phyloP scores from a whole-genome alignment of 306 rosid genomes.

The Fragaria vesca region DNA sequence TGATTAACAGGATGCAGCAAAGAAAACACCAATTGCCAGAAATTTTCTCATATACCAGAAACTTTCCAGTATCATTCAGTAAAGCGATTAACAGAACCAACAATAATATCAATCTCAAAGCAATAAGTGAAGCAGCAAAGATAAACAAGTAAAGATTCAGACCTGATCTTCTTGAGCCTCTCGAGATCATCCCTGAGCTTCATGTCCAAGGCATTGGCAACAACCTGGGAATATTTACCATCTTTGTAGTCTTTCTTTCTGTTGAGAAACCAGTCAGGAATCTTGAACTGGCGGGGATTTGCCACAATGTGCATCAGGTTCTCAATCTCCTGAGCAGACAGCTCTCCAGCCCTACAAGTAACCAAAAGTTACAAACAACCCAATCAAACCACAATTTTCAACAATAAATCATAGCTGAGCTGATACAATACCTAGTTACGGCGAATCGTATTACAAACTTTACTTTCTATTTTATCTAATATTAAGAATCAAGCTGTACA shows the following conservation, averaged over 20 bases:
- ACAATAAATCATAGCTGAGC: no score
- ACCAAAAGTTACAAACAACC: no score
- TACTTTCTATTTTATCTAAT: no score
- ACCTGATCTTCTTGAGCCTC: slow-evolving; percentile 93
- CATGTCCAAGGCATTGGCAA: slow-evolving; percentile 78
- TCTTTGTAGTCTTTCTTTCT: slow-evolving; percentile 84
- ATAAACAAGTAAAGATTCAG: background rate
- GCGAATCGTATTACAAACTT: no score
- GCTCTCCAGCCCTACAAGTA: slow-evolving; percentile 63
- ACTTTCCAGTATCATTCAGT: background rate
- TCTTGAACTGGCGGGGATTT: slow-evolving; percentile 69
- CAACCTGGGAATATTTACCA: slow-evolving; percentile 68
- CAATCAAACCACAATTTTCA: no score
- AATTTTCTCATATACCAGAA: background rate
- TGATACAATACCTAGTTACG: no score
- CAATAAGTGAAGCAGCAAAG: background rate
- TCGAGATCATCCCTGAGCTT: slow-evolving; percentile 85
- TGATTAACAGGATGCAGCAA: no score
- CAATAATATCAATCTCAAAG: background rate
- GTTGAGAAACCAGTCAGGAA: slow-evolving; percentile 77
- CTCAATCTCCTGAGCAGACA: slow-evolving; percentile 57
- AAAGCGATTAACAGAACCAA: background rate
- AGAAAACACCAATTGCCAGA: background rate
- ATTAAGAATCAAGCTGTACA: no score
- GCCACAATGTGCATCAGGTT: slow-evolving; percentile 58